A percentile compares a stretch with the other conserved stretches of the same genome.
These are phyloP conservation scores for Hamigera avellanea DNA, from an alignment of 495 filamentous ascomycete genomes.

Conservation along the genomic window DNA sequence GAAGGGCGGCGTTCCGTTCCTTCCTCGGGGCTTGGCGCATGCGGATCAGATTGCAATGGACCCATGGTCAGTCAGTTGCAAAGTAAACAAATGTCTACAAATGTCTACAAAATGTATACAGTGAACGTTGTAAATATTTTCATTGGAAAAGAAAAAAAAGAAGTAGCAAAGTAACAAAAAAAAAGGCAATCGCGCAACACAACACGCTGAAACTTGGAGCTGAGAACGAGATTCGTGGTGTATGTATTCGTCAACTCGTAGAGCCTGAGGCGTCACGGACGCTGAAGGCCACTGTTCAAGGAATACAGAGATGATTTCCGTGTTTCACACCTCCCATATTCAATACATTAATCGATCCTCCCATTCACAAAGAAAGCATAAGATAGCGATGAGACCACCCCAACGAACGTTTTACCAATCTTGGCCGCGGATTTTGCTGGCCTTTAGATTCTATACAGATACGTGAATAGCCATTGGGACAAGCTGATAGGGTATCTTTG, in stretches of 20 bases:
- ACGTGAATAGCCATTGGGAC: neutral
- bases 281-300: slow-evolving; percentile 12
- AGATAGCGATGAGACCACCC: slow-evolving; percentile 1
- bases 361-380: slow-evolving; percentile 4
- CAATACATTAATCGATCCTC: slow-evolving; percentile 10
- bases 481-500: neutral
- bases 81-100: too few species aligned
- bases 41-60: neutral
- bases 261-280: slow-evolving; percentile 17
- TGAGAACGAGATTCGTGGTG: slow-evolving; percentile 7
- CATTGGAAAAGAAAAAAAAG: too few species aligned
- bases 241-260: slow-evolving; percentile 24
- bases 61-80: neutral
- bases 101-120: too few species aligned
- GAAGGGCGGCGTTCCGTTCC: slow-evolving; percentile 1
- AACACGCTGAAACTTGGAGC: too few species aligned
- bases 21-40: slow-evolving; percentile 13
- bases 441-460: slow-evolving; percentile 8
- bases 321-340: slow-evolving; percentile 8
- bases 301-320: slow-evolving; percentile 10
- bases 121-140: too few species aligned
- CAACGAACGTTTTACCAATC: neutral
- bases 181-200: too few species aligned
- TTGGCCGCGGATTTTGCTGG: neutral
- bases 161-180: too few species aligned